Evolutionary conservation across 164 flowering plant species (phyloP).

Genomic region (Annona squamosa): DNA sequence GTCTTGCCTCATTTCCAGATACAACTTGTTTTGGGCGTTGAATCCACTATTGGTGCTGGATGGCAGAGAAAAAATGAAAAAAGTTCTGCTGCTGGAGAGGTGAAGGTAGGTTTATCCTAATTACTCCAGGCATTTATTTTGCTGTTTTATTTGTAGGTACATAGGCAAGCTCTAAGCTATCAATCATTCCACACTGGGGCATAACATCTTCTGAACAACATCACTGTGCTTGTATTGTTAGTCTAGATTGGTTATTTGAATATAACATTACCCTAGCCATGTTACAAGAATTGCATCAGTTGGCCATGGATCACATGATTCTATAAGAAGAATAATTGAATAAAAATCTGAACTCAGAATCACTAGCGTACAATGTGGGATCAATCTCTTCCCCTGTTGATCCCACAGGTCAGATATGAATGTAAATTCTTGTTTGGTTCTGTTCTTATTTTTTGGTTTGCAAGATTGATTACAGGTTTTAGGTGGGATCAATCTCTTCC

Average conservation of each 20-base stretch:
- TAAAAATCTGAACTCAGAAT: no score
- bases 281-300: no score
- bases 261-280: no score
- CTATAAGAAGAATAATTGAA: no score
- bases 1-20: conserved; percentile 40
- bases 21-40: conserved; percentile 70
- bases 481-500: not conserved
- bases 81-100: conserved; percentile 70
- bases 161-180: not conserved
- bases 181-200: no score
- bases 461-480: not conserved
- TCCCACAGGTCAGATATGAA: no score
- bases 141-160: not conserved
- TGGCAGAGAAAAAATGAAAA: conserved; percentile 80
- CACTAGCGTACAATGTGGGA: no score
- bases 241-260: no score
- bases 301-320: no score
- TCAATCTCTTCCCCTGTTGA: no score
- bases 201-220: no score
- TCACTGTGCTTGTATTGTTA: no score
- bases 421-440: not conserved
- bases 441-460: conserved; percentile 6
- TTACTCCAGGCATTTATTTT: not conserved
- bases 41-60: conserved; percentile 73
- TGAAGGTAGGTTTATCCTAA: conserved; percentile 47